phyloP scores from a whole-genome alignment of 139 green algal species.

The Auxenochlorella pyrenoidosa region DNA sequence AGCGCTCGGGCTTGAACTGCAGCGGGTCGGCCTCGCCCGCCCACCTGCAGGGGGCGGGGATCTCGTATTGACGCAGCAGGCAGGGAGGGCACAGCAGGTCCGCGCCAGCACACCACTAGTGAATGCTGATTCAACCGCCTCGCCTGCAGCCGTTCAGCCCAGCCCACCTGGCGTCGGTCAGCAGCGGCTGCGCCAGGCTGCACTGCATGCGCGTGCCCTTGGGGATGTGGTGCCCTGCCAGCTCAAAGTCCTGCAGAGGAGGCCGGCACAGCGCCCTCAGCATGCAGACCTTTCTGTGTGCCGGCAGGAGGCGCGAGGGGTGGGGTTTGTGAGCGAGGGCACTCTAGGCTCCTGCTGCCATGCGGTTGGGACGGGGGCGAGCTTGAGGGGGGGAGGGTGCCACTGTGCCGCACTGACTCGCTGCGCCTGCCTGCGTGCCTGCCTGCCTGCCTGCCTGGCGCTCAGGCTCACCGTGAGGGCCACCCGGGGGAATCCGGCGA shows the following conservation, averaged over 20 bases:
- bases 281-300: not conserved
- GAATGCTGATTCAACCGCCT: not conserved
- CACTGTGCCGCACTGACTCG: too few relatives aligned
- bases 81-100: not conserved
- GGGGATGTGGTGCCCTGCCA: conserved; percentile 23
- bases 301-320: too few relatives aligned
- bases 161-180: conserved; percentile 27
- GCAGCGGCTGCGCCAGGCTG: conserved; percentile 10
- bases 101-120: not conserved
- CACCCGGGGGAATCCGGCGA: conserved; percentile 1
- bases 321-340: too few relatives aligned
- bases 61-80: too few relatives aligned
- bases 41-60: not conserved
- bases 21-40: not conserved
- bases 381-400: too few relatives aligned
- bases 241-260: conserved; percentile 29
- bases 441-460: not conserved
- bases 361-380: too few relatives aligned
- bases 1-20: conserved; percentile 47
- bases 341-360: too few relatives aligned
- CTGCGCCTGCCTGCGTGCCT: too few relatives aligned
- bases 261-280: not conserved
- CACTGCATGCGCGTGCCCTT: conserved; percentile 23
- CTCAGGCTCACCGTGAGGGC: not conserved
- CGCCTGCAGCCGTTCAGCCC: too few relatives aligned